A percentile compares a stretch with the other conserved stretches of the same genome.
phyloP scores from a whole-genome alignment of 2,329 filamentous ascomycete genomes.

The Simplicillium aogashimaense region DNA sequence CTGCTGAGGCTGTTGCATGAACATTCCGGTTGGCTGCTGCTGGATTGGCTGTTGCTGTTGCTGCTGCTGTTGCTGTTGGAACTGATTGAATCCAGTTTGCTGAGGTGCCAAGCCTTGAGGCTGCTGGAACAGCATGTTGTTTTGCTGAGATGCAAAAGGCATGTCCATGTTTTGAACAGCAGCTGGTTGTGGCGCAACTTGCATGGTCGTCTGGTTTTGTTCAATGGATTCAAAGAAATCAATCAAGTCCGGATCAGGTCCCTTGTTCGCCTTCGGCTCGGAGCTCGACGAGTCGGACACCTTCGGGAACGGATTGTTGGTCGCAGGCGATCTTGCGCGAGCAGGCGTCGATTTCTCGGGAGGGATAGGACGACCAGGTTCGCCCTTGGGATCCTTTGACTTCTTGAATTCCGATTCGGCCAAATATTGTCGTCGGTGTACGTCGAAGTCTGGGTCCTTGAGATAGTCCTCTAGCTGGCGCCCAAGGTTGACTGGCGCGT shows the following conservation, averaged over 20 bases:
- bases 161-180: slow-evolving; percentile 17
- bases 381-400: slow-evolving; percentile 19
- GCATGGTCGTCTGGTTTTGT: slow-evolving; percentile 69
- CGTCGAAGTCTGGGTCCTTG: slow-evolving; percentile 88
- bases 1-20: slow-evolving; percentile 26
- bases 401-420: slow-evolving; percentile 71
- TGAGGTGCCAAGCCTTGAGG: slow-evolving; percentile 6
- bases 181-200: slow-evolving; percentile 27
- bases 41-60: slow-evolving; percentile 18
- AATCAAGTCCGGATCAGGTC: slow-evolving; percentile 68
- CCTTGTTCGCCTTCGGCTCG: slow-evolving; percentile 45
- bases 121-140: slow-evolving; percentile 17
- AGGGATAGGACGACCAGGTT: slow-evolving; percentile 16
- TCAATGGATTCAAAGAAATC: slow-evolving; percentile 95
- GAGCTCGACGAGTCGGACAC: slow-evolving; percentile 20
- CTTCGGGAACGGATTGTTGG: slow-evolving; percentile 32
- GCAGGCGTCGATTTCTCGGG: slow-evolving; percentile 19
- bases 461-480: slow-evolving; percentile 90
- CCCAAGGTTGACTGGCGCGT: slow-evolving; percentile 85
- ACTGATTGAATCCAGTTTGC: slow-evolving; percentile 8
- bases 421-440: slow-evolving; percentile 84
- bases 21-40: too few relatives aligned
- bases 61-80: slow-evolving; percentile 22
- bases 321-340: slow-evolving; percentile 16
- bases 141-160: slow-evolving; percentile 15